Evolutionary conservation across 1,284 basidiomycete genomes (phyloP).

Genomic region (Melampsora americana): DNA sequence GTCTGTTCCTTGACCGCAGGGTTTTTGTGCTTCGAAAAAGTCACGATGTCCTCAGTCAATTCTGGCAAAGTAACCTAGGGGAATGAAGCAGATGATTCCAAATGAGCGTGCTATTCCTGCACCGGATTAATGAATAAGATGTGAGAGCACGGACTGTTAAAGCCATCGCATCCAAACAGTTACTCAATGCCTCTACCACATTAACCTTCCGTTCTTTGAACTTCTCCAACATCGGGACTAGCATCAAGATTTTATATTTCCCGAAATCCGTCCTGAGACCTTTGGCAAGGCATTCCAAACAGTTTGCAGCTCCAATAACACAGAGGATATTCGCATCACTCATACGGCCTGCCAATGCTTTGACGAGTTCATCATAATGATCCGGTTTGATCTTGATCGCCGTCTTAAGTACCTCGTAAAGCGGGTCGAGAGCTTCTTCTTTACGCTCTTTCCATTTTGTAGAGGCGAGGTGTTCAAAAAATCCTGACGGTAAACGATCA

Average conservation of each 20-base stretch:
- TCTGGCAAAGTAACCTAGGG: slow-evolving; percentile 73
- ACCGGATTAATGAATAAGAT: slow-evolving; percentile 7
- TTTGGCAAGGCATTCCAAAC: slow-evolving; percentile 79
- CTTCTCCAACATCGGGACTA: slow-evolving; percentile 79
- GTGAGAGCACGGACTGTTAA: slow-evolving; percentile 63
- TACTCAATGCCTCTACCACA: slow-evolving; percentile 83
- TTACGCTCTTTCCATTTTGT: slow-evolving; percentile 98
- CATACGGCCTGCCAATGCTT: slow-evolving; percentile 74
- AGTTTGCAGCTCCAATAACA: slow-evolving; percentile 80
- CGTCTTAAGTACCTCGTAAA: slow-evolving; percentile 70
- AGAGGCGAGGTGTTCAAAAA: slow-evolving; percentile 72
- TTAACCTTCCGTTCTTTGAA: slow-evolving; percentile 90
- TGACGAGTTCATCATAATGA: slow-evolving; percentile 66
- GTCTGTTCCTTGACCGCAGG: slow-evolving; percentile 95
- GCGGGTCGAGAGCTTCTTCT: slow-evolving; percentile 76
- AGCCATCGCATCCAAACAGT: slow-evolving; percentile 85
- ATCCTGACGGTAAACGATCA: slow-evolving; percentile 69
- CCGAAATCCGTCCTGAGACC: slow-evolving; percentile 70
- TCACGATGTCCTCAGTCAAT: slow-evolving; percentile 76
- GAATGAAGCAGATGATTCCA: slow-evolving; percentile 32
- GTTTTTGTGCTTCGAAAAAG: slow-evolving; percentile 82
- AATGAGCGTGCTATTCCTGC: slow-evolving; percentile 45
- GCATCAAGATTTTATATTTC: slow-evolving; percentile 69
- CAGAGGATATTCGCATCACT: slow-evolving; percentile 95
- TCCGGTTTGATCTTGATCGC: slow-evolving; percentile 75